Percentiles rank a stretch among this genome's conserved stretches.
Evolutionary conservation across 441 rosid species (phyloP).

Genomic region (Pelargonium citronellum): DNA sequence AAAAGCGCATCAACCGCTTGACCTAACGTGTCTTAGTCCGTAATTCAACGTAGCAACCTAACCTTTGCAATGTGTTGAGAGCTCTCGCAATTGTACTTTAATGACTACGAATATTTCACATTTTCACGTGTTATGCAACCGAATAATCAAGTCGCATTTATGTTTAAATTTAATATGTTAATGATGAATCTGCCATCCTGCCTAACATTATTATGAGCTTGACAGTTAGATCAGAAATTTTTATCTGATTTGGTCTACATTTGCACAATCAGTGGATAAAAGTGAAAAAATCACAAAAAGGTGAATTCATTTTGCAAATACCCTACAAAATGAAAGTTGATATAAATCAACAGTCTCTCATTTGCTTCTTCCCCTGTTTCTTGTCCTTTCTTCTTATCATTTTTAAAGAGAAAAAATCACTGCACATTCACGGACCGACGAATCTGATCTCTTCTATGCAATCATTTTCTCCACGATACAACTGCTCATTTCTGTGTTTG

Average conservation of each 20-base stretch:
- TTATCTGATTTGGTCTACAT: neutral
- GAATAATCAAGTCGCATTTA: too few species aligned
- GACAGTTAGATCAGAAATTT: neutral
- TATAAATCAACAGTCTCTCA: neutral
- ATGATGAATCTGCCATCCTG: neutral
- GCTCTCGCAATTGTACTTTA: too few species aligned
- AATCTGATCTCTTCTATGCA: slow-evolving; percentile 5
- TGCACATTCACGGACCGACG: slow-evolving; percentile 3
- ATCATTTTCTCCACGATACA: neutral
- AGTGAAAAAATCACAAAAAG: slow-evolving; percentile 1
- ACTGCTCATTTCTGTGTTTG: neutral
- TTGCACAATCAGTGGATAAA: neutral
- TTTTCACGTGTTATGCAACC: too few species aligned
- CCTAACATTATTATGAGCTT: neutral
- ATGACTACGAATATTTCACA: too few species aligned
- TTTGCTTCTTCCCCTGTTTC: neutral
- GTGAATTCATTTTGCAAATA: neutral
- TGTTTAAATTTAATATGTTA: neutral
- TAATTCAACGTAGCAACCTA: neutral
- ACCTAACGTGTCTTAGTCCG: too few species aligned
- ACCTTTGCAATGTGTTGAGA: neutral
- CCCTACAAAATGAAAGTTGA: neutral
- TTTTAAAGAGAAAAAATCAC: neutral
- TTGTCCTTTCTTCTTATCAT: neutral
- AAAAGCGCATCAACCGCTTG: too few species aligned